Conservation (phyloP, 2,329 filamentous ascomycete species). For the Chrysoporthe puriensis region DNA sequence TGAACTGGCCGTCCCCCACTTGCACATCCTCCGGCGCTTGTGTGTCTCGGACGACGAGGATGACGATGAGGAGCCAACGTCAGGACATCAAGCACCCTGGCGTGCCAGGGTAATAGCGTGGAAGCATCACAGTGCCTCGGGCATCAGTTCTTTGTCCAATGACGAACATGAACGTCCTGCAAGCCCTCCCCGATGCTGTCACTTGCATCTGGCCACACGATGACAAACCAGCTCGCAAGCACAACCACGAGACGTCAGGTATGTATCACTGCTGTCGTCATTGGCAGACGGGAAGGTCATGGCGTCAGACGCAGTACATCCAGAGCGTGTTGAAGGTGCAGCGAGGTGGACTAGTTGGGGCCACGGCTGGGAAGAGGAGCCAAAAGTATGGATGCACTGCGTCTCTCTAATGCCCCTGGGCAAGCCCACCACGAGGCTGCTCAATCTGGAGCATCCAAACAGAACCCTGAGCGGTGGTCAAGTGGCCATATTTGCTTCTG, state of each 20-base stretch:
- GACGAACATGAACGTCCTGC: background rate
- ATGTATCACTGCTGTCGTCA: constrained; percentile 5
- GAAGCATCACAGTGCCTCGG: background rate
- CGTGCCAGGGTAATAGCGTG: background rate
- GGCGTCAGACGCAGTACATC: background rate
- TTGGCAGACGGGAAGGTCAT: background rate
- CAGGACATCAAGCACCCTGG: background rate
- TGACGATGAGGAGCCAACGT: background rate
- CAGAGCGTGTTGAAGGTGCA: background rate
- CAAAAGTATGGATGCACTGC: background rate
- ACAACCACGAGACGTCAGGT: background rate
- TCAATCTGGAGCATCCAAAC: background rate
- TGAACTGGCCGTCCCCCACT: too few relatives aligned
- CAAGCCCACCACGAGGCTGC: background rate
- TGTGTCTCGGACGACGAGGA: too few relatives aligned
- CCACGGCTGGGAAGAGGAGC: background rate
- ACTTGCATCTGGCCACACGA: background rate
- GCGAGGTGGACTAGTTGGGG: background rate
- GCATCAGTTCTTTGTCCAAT: background rate
- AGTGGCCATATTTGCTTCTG: constrained; percentile 3
- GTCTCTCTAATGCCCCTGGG: background rate
- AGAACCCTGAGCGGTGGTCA: background rate
- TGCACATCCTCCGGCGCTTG: too few relatives aligned
- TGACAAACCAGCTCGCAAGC: background rate
- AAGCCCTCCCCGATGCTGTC: background rate